Evolutionary conservation across 2,329 filamentous ascomycete species (phyloP), one percentile per base, ranked within the genome.

Genomic region (Talaromyces funiculosus): DNA sequence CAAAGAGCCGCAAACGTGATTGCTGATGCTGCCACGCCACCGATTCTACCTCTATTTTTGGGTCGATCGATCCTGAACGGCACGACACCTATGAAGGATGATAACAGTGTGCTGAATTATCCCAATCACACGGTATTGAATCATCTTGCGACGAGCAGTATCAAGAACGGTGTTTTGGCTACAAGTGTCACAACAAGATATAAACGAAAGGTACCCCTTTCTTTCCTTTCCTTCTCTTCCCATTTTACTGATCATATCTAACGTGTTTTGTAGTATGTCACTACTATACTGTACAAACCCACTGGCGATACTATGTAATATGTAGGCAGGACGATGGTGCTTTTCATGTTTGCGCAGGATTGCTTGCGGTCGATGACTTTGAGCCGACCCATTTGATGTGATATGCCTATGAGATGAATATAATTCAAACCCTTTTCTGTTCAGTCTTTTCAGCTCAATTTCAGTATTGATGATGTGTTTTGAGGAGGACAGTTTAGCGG

Each of bases 161-260:
- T 99, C 75, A 97, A 96, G 80, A 92, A 96, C 67, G 92, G 93
- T 64, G 90, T 97, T 26, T 81, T 99, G 65, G 94, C 94, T 35
- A 95, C 96, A 5, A 97, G 92, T 70, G 93, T 91, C 14, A 99
- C 94, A 4, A 99, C 94, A n/a, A 84, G 94, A 74, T 99, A 97
- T 75, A 95, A 92, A 79, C 88, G 90, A 76, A 99, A 99, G 73
- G 77, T 78, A 67, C 62, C 69, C 63, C 37, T 14, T 7, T 31
- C 26, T n/a, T 40, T n/a, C n/a, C n/a, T n/a, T n/a, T n/a, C 12
- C 12, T 14, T 14, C n/a, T 14, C 9, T 20, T 24, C 31, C 31
- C 6, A 5, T 33, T 33, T 8, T 10, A 33, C 3, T 31, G 9
- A 10, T 43, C 18, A 29, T 26, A 3, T 18, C 47, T 54, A 54